A percentile compares a stretch with the other conserved stretches of the same genome.
Evolutionary conservation across 345 rosid genomes (phyloP).

Genomic region (Populus alba): DNA sequence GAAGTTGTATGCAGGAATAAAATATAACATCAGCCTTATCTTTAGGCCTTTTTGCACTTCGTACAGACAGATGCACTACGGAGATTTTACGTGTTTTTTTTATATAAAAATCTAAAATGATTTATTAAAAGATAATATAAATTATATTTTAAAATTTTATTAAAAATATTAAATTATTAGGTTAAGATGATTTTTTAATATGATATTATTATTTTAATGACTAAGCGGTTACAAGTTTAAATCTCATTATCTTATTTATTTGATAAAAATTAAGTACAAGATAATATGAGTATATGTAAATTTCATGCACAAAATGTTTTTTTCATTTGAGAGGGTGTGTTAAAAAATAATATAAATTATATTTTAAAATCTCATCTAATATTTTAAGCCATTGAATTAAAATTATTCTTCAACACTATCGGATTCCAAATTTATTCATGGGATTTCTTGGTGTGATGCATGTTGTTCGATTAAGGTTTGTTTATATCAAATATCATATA

Average conservation of each 20-base stretch:
- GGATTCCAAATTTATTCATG: not conserved
- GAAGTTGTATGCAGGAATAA: not conserved
- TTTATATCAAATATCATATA: no score
- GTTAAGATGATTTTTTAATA: no score
- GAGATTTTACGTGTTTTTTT: not conserved
- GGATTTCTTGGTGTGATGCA: not conserved
- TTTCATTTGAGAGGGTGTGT: accelerated
- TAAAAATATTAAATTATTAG: no score
- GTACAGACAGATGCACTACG: no score
- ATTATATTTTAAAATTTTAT: no score
- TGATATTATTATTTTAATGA: no score
- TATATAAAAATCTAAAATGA: not conserved
- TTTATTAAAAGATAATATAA: no score
- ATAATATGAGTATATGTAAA: accelerated
- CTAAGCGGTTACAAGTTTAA: accelerated
- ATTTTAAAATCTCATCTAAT: no score
- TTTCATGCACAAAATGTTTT: accelerated
- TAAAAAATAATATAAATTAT: no score
- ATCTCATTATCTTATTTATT: no score
- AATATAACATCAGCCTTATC: not conserved
- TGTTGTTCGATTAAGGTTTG: not conserved
- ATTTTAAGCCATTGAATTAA: no score
- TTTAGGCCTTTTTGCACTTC: not conserved
- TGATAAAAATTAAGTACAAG: no score
- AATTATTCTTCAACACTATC: not conserved